Conservation (phyloP, 257 asterid genomes). For the Ilex asprella region DNA sequence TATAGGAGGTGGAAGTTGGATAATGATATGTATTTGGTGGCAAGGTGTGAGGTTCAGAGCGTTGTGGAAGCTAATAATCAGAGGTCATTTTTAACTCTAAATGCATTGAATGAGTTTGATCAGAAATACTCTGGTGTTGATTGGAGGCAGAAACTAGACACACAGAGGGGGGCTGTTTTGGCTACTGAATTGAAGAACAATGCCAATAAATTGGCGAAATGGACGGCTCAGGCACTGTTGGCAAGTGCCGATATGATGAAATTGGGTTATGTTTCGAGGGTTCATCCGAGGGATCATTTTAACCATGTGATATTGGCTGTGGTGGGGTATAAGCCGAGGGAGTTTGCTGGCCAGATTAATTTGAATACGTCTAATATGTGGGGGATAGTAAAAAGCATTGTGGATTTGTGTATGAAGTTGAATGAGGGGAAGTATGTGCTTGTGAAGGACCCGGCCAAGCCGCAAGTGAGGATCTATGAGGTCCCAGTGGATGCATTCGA, state of each 20-base stretch:
- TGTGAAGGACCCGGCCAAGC: constrained; percentile 94
- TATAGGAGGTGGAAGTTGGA: constrained; percentile 98
- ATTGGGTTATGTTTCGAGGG: constrained; percentile 90
- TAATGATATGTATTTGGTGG: constrained; percentile 65
- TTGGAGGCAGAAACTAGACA: constrained; percentile 97
- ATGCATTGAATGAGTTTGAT: constrained; percentile 93
- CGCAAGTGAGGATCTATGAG: constrained; percentile 90
- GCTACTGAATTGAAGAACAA: constrained; percentile 97
- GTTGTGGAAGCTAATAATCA: constrained; percentile 78
- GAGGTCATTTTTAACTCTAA: constrained; percentile 67
- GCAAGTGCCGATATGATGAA: constrained; percentile 99
- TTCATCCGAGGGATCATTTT: constrained; percentile 91
- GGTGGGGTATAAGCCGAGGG: constrained; percentile 89
- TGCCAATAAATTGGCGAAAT: constrained; percentile 86
- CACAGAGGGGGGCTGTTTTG: constrained; percentile 95
- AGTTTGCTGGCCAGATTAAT: constrained; percentile 83
- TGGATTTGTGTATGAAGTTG: constrained; percentile 94
- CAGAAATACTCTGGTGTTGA: constrained; percentile 89
- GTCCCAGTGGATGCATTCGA: constrained; percentile 98
- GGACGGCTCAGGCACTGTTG: constrained; percentile 92
- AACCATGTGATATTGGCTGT: constrained; percentile 93
- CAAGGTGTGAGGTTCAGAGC: constrained; percentile 92
- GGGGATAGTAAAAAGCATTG: constrained; percentile 94
- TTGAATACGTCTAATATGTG: constrained; percentile 93
- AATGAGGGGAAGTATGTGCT: constrained; percentile 93